Percentiles rank a stretch among this genome's conserved stretches.
These are phyloP conservation scores for Curvularia spicifera DNA, from an alignment of 2,329 filamentous ascomycete genomes.

Conservation along the genomic window DNA sequence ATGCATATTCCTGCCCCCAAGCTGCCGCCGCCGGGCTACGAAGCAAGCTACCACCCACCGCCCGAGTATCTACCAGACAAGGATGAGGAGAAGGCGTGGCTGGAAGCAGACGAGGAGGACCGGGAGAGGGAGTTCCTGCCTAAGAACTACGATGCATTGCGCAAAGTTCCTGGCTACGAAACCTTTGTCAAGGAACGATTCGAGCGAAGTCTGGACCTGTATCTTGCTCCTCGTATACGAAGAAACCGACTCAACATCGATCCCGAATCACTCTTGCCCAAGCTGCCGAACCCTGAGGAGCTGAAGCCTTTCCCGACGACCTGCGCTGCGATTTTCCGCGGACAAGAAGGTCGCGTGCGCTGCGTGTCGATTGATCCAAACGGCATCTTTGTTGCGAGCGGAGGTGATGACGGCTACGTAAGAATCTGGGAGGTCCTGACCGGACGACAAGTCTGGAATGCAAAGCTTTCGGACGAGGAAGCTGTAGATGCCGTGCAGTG, in stretches of 20 bases:
- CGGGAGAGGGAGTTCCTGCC: constrained; percentile 88
- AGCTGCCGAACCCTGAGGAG: constrained; percentile 90
- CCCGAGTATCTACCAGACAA: constrained; percentile 89
- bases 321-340: constrained; percentile 83
- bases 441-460: constrained; percentile 86
- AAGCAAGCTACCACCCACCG: constrained; percentile 95
- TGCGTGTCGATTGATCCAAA: constrained; percentile 84
- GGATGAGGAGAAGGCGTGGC: constrained; percentile 84
- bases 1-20: constrained; percentile 98
- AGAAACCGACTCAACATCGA: constrained; percentile 97
- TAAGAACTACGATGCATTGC: constrained; percentile 78
- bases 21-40: constrained; percentile 88
- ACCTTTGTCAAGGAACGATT: constrained; percentile 94
- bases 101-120: constrained; percentile 86
- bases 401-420: constrained; percentile 92
- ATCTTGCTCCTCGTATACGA: constrained; percentile 88
- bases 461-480: constrained; percentile 75
- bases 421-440: constrained; percentile 88
- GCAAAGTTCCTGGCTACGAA: constrained; percentile 91
- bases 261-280: constrained; percentile 87
- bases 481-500: constrained; percentile 87
- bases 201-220: constrained; percentile 92
- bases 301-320: constrained; percentile 93
- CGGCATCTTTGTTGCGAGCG: constrained; percentile 85
- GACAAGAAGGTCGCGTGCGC: constrained; percentile 87